phyloP scores from a whole-genome alignment of 83 land plant species.

The Diphasiastrum complanatum region DNA sequence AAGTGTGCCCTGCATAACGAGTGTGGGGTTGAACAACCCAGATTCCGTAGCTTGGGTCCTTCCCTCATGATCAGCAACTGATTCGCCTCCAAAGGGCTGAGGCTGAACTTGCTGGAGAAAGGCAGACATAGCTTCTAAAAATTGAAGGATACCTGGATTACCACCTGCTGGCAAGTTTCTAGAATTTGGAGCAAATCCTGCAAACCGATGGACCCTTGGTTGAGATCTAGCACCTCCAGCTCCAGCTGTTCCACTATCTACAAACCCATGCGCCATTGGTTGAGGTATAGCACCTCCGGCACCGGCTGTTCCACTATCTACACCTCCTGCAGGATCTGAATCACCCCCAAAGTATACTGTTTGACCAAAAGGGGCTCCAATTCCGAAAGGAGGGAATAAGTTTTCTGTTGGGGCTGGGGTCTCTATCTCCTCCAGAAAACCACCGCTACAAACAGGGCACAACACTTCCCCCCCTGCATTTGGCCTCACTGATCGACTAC shows the following conservation, averaged over 20 bases:
- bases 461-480: not conserved
- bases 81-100: not conserved
- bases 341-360: not conserved
- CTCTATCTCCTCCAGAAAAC: not conserved
- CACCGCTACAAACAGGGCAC: not conserved
- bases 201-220: not conserved
- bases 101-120: not conserved
- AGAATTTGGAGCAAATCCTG: not conserved
- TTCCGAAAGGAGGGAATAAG: not conserved
- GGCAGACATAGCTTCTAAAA: not conserved
- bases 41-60: not conserved
- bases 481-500: conserved; percentile 2
- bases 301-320: too few species aligned
- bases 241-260: too few species aligned
- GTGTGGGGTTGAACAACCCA: not conserved
- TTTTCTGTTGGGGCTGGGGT: not conserved
- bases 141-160: not conserved
- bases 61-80: not conserved
- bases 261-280: too few species aligned
- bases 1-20: not conserved
- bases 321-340: too few species aligned
- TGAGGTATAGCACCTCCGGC: not conserved
- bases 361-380: too few species aligned
- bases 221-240: too few species aligned
- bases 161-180: not conserved